Evolutionary conservation across 2,329 filamentous ascomycete genomes (phyloP).

Genomic region (Neobulgaria alba): DNA sequence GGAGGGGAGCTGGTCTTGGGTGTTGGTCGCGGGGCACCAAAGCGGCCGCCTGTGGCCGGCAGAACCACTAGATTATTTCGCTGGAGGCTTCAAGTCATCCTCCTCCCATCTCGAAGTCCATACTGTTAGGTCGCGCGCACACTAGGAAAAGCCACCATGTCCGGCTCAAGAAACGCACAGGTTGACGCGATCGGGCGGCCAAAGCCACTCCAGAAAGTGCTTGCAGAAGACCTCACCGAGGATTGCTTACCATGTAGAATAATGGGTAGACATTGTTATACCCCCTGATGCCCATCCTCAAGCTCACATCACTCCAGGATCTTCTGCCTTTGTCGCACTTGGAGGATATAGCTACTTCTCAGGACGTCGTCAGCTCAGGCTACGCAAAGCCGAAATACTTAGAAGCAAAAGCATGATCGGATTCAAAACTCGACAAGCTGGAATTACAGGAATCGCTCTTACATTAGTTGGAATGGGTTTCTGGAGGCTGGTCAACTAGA

Average conservation of each 20-base stretch:
- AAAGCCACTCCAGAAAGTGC: conserved; percentile 22
- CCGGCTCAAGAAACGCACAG: neutral
- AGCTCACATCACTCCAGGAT: conserved; percentile 41
- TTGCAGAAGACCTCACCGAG: conserved; percentile 27
- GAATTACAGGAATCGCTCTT: conserved; percentile 59
- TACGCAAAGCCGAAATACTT: conserved; percentile 56
- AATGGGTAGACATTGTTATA: conserved; percentile 16
- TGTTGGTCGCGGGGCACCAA: conserved; percentile 1
- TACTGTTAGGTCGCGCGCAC: too few species aligned
- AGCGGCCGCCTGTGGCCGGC: conserved; percentile 15
- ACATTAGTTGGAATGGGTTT: conserved; percentile 62
- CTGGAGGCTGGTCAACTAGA: conserved; percentile 37
- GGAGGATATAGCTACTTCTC: conserved; percentile 71
- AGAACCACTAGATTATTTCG: conserved; percentile 1
- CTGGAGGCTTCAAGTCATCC: too few species aligned
- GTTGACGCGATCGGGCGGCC: conserved; percentile 18
- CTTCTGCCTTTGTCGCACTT: conserved; percentile 65
- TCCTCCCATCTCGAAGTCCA: too few species aligned
- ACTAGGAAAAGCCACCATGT: conserved; percentile 1
- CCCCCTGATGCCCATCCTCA: neutral
- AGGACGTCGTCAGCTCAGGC: conserved; percentile 62
- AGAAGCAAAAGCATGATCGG: conserved; percentile 63
- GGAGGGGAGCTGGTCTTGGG: neutral
- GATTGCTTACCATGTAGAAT: conserved; percentile 31
- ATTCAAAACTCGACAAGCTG: conserved; percentile 59